Base-by-base conservation (phyloP, 768 basidiomycete species). In the Lyophyllum decastes region DNA sequence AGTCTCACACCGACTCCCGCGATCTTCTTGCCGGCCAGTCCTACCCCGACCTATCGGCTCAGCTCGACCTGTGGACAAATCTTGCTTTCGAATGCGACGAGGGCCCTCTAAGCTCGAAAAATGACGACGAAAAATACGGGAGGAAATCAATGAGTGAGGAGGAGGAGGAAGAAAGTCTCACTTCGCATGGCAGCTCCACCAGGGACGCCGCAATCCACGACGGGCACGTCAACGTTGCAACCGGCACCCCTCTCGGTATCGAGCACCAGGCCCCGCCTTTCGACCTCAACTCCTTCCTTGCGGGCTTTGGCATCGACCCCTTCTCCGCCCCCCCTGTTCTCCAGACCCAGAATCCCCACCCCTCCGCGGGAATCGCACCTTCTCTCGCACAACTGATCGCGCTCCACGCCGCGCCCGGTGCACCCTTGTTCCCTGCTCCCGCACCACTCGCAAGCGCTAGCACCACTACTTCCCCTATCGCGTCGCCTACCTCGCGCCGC, bases 51-150 rank as follows among this genome's bases (percentile, higher is more conserved):
- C 78, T 93, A 54, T 78, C 80, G 19, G 86, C 90, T 0, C 90
- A 90, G 69, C 85, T 92, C 52, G 87, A 89, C 70, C 77, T 94
- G 53, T 94, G 93, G 93, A 89, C 90, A 14, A 87, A 90, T 71
- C 78, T 94, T 55, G 73, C 85, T 8, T 94, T 94, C 68, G 86
- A 92, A 58, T 84, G 84, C 0, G 90, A 92, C 65, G 92, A 92
- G 46, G 78, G 81, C 19, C 73, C 84, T n/a, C 64, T 79, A 44
- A 65, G 61, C 34, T 35, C 65, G n/a, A 70, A 70, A 41, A 66
- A 68, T 56, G 72, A 75, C 44, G 67, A 72, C 26, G 67, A 72
- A 21, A 69, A 75, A 25, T 77, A 73, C 56, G 73, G 72, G 49
- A 69, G 66, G 58, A 72, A 71, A 49, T 45, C 66, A 71, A 19